These are phyloP conservation scores for Zalaria sp. DNA, from an alignment of 2,329 filamentous ascomycete species.

Conservation along the genomic window DNA sequence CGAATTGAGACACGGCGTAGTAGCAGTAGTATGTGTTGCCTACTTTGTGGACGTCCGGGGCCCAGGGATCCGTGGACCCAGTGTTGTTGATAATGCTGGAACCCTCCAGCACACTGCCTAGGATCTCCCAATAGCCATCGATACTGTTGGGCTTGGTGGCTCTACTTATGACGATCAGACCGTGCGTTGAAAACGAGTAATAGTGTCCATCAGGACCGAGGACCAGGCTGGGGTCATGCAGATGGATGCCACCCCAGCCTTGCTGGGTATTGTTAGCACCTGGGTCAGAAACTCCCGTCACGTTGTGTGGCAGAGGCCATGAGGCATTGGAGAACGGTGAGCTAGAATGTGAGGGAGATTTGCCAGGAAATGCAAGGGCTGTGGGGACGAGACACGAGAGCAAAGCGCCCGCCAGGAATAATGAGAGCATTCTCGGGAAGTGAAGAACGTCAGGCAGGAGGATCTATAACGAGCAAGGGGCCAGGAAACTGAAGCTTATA, in stretches of 20 bases:
- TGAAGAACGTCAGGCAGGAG: no score
- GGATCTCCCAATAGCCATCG: constrained; percentile 33
- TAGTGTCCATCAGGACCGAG: constrained; percentile 34
- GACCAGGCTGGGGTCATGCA: constrained; percentile 35
- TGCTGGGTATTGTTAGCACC: constrained; percentile 2
- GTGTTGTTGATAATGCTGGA: constrained; percentile 5
- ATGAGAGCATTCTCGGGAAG: no score
- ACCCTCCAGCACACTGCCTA: constrained; percentile 27
- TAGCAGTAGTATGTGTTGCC: constrained; percentile 47
- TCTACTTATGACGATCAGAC: constrained; percentile 34
- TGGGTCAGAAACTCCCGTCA: constrained; percentile 2
- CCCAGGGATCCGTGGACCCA: constrained; percentile 15
- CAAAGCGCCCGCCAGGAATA: no score
- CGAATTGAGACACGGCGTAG: constrained; percentile 50
- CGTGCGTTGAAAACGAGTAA: constrained; percentile 39
- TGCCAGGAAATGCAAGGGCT: not conserved
- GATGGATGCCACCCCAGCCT: constrained; percentile 5
- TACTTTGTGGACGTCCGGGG: constrained; percentile 47
- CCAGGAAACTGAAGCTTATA: no score
- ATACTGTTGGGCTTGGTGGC: constrained; percentile 24
- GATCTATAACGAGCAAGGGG: no score
- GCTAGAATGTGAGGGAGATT: not conserved
- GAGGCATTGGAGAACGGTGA: constrained; percentile 4
- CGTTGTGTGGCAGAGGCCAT: constrained; percentile 4
- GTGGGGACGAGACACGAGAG: not conserved